phyloP scores from a whole-genome alignment of 176 grass and related monocot species.

The Ensete glaucum region DNA sequence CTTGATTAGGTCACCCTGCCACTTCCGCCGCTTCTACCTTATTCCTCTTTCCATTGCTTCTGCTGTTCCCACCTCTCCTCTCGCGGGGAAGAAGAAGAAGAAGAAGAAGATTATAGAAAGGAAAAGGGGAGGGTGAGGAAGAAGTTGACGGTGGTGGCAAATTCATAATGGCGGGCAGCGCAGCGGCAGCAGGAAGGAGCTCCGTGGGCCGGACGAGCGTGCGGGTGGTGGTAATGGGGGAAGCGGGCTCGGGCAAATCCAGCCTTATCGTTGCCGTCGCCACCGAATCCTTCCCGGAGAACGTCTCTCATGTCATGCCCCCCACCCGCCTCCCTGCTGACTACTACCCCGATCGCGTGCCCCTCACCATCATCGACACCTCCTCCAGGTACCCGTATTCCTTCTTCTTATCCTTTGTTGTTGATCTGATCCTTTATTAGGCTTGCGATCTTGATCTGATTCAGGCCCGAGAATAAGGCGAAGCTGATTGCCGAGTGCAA shows the following conservation, averaged over 20 bases:
- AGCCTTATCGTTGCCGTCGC: slow-evolving; percentile 74
- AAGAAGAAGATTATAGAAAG: too few species aligned
- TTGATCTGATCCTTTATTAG: neutral
- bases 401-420: neutral
- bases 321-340: slow-evolving; percentile 81
- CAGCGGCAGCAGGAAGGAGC: slow-evolving; percentile 16
- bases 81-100: too few species aligned
- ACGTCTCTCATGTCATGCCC: slow-evolving; percentile 59
- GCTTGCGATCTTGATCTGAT: neutral
- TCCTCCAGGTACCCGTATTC: slow-evolving; percentile 41
- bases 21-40: too few species aligned
- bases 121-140: too few species aligned
- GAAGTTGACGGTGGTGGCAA: too few species aligned
- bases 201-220: slow-evolving; percentile 57
- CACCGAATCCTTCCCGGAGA: slow-evolving; percentile 80
- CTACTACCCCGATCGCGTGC: slow-evolving; percentile 86
- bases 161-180: too few species aligned
- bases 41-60: too few species aligned
- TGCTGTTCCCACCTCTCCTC: too few species aligned
- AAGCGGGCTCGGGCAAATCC: slow-evolving; percentile 76
- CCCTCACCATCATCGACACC: slow-evolving; percentile 92
- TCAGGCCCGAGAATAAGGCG: slow-evolving; percentile 69
- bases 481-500: slow-evolving; percentile 94
- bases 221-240: slow-evolving; percentile 77
- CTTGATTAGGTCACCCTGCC: too few species aligned